phyloP scores from a whole-genome alignment of 2,329 filamentous ascomycete species.

The Colletotrichum sublineola region DNA sequence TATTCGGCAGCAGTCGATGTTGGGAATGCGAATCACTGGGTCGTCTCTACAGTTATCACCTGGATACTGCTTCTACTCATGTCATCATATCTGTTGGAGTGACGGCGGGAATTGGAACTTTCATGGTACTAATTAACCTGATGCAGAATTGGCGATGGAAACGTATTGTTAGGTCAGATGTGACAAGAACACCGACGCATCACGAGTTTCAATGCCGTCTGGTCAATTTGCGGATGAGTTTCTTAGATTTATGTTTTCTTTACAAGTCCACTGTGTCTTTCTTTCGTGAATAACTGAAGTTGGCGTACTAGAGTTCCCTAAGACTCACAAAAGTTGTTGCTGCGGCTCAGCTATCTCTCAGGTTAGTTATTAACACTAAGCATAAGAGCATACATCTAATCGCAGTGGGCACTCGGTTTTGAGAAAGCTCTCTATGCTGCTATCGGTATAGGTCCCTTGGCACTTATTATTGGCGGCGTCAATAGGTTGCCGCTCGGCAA shows the following conservation, averaged over 20 bases:
- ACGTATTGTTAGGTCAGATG: neutral
- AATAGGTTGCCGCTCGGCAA: neutral
- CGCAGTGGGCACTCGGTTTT: neutral
- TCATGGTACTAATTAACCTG: neutral
- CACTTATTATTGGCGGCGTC: neutral
- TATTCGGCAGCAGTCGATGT: too few relatives aligned
- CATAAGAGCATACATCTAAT: neutral
- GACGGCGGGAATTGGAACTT: rapidly evolving
- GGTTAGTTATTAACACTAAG: neutral
- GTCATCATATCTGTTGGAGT: neutral
- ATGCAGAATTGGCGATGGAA: neutral
- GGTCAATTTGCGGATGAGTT: neutral
- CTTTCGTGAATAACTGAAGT: neutral
- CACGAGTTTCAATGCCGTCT: neutral
- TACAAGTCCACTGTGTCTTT: neutral
- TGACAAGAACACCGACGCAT: neutral
- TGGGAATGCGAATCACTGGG: too few relatives aligned
- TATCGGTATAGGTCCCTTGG: neutral
- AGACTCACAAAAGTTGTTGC: neutral
- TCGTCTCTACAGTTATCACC: neutral
- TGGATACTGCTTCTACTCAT: too few relatives aligned
- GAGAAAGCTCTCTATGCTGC: neutral
- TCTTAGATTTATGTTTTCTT: neutral
- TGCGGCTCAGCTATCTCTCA: neutral
- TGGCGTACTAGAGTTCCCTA: neutral